Evolutionary conservation across 176 grass and related monocot genomes (phyloP).

Genomic region (Canna indica): DNA sequence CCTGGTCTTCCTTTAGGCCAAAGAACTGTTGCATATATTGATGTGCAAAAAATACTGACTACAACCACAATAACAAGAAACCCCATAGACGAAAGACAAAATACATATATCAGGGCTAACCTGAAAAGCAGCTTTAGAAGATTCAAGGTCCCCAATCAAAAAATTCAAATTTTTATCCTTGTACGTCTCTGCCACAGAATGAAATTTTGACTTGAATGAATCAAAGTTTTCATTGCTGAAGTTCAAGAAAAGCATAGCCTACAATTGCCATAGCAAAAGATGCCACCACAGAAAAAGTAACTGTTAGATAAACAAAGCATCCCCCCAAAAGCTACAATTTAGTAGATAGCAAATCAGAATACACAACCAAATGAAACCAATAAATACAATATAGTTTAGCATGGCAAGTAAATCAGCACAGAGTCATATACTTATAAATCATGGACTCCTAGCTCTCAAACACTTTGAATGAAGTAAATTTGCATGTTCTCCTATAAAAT

Average conservation of each 20-base stretch:
- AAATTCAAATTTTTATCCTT: conserved; percentile 69
- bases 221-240: conserved; percentile 43
- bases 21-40: conserved; percentile 47
- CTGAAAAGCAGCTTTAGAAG: conserved; percentile 51
- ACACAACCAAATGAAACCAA: background rate
- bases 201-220: conserved; percentile 49
- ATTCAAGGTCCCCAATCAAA: conserved; percentile 67
- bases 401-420: too few relatives aligned
- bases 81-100: conserved; percentile 10
- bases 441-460: too few relatives aligned
- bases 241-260: conserved; percentile 91
- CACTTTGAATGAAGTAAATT: too few relatives aligned
- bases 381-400: background rate
- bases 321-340: background rate
- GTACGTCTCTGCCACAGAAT: conserved; percentile 51
- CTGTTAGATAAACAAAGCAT: background rate
- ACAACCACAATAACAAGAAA: conserved; percentile 10
- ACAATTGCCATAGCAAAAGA: conserved; percentile 11
- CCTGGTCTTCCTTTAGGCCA: conserved; percentile 60
- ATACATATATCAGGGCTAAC: conserved; percentile 28
- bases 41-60: conserved; percentile 10
- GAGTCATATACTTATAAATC: too few relatives aligned
- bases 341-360: background rate
- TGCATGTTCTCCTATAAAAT: too few relatives aligned
- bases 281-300: background rate